A percentile compares a stretch with the other conserved stretches of the same genome.
Evolutionary conservation across 2,329 filamentous ascomycete genomes (phyloP).

Genomic region (Diplodia scrobiculata): DNA sequence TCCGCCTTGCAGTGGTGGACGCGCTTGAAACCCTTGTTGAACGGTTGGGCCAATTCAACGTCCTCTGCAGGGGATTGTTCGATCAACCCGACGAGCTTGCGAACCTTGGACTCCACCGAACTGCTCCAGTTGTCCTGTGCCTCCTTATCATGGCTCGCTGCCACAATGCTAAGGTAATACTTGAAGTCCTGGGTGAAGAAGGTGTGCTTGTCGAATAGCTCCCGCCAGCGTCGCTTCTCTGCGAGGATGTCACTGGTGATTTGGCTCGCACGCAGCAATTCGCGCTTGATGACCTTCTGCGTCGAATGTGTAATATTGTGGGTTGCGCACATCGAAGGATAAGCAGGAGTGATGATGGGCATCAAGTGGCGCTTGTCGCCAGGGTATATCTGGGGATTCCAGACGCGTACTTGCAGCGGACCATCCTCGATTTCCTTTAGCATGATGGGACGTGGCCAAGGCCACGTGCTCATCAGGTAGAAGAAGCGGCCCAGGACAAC

Average conservation of each 20-base stretch:
- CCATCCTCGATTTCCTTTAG: slow-evolving; percentile 85
- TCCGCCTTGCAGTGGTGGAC: slow-evolving; percentile 69
- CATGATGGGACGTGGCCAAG: slow-evolving; percentile 90
- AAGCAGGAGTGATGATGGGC: slow-evolving; percentile 97
- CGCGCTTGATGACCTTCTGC: slow-evolving; percentile 77
- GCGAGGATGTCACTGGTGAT: slow-evolving; percentile 78
- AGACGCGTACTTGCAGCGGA: slow-evolving; percentile 78
- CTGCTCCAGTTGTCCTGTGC: slow-evolving; percentile 86
- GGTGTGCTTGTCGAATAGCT: slow-evolving; percentile 83
- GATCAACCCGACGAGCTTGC: slow-evolving; percentile 78
- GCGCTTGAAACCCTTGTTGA: slow-evolving; percentile 89
- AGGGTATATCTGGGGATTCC: slow-evolving; percentile 88
- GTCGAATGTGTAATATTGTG: slow-evolving; percentile 91
- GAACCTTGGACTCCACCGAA: slow-evolving; percentile 88
- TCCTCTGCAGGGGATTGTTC: slow-evolving; percentile 70
- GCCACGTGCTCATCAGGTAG: slow-evolving; percentile 84
- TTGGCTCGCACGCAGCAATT: slow-evolving; percentile 74
- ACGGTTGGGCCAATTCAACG: slow-evolving; percentile 83
- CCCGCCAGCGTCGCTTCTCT: slow-evolving; percentile 78
- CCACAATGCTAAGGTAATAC: slow-evolving; percentile 88
- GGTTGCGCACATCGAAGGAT: slow-evolving; percentile 96
- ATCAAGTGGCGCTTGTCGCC: slow-evolving; percentile 85
- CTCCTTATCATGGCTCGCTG: slow-evolving; percentile 80
- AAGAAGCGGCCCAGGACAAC: slow-evolving; percentile 95
- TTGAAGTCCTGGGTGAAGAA: slow-evolving; percentile 95